These are phyloP conservation scores for Yamadazyma kitorensis DNA, from an alignment of 805 yeast species.

Conservation along the genomic window DNA sequence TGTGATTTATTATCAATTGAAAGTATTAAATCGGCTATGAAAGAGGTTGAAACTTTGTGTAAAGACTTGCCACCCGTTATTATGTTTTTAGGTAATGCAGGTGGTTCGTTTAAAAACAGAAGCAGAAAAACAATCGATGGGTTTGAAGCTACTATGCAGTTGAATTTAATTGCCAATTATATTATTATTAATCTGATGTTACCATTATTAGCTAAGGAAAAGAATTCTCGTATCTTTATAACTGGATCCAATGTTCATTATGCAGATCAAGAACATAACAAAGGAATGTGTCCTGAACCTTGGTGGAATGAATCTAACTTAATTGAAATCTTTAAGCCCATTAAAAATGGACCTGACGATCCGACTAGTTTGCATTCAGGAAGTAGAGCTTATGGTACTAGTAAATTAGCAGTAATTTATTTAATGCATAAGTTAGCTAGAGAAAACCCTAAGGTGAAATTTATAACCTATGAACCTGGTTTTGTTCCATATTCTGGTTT, in stretches of 20 bases:
- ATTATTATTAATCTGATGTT: conserved; percentile 2
- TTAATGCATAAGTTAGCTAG: conserved; percentile 4
- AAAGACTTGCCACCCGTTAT: conserved; percentile 7
- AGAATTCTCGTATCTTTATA: conserved; percentile 2
- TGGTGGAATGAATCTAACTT: conserved; percentile 5
- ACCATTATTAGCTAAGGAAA: conserved; percentile 1
- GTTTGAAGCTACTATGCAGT: conserved; percentile 5
- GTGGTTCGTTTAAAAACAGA: conserved; percentile 1
- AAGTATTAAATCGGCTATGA: conserved; percentile 2
- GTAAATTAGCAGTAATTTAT: conserved; percentile 9
- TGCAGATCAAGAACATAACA: conserved; percentile 5
- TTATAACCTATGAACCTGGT: conserved; percentile 6
- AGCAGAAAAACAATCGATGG: conserved; percentile 5
- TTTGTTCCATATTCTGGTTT: conserved; percentile 1
- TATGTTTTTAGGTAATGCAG: conserved; percentile 4
- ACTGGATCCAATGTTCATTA: conserved; percentile 10
- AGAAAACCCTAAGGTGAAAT: conserved; percentile 3
- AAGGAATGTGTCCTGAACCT: conserved; percentile 3
- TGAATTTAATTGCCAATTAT: conserved; percentile 4
- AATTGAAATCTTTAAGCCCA: conserved; percentile 1
- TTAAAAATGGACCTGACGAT: conserved; percentile 2
- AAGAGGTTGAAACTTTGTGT: not conserved
- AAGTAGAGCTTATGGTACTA: conserved; percentile 4
- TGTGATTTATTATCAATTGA: conserved; percentile 7
- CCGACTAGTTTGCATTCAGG: conserved; percentile 4